Base-by-base conservation (phyloP, 23 red algal genomes). In the Chondrus crispus region DNA sequence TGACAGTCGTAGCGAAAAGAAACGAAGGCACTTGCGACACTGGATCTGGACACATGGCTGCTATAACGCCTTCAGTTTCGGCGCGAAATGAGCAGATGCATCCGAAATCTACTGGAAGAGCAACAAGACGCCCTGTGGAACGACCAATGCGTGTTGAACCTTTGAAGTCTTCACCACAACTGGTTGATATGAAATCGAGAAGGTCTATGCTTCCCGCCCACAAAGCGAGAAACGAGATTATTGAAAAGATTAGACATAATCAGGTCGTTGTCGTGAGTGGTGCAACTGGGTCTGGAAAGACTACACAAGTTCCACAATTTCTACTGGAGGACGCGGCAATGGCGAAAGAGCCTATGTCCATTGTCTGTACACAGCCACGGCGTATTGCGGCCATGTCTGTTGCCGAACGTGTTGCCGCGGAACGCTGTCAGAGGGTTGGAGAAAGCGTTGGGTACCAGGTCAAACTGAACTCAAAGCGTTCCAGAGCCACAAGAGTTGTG, bases 321-420 rank as follows among this genome's bases (percentile, higher is more conserved):
- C 13, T 98, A 0, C 57, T 98, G 24, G 96, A 95, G 42, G 85
- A 96, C 16, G 92, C 95, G 2, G 50, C 80, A 29, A 20, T 72
- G 29, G 85, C 46, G 28, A 40, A 33, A 1, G 52, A 57, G 30
- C 78, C 84, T 18, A 62, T 85, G 13, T 88, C 53, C 46, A 92
- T 99, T 37, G 70, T 96, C 2, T 89, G 93, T 36, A 96, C 94
- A 2, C 93, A 99, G 84, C 97, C 97, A 57, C 71, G 97, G 19
- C 72, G 97, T 33, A 95, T 99, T 60, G 97, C 97, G 0, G 97
- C 97, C 4, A 89, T 99, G 55, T 93, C 97, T 38, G 97, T 95
- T 5, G 94, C 97, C 1, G 72, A 94, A 16, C 92, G 97, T 29
- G 97, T 99, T 22, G 93, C 93, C 22, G 36, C 82, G 0, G 97